phyloP scores from a whole-genome alignment of 805 yeast species.

The Priceomyces carsonii region DNA sequence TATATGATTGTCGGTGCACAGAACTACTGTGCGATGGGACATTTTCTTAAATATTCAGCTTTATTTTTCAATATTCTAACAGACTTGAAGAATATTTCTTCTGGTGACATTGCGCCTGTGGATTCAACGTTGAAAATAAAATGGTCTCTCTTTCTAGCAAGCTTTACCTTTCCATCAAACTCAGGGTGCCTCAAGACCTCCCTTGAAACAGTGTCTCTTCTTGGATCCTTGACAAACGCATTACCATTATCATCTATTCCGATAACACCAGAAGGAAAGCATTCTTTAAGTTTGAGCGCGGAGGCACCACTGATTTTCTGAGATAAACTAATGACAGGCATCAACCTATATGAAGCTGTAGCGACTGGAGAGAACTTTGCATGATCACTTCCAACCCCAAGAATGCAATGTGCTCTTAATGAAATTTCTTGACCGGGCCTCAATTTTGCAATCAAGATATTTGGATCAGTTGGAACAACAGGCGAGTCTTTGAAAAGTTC shows the following conservation, averaged over 20 bases:
- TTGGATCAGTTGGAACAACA: constrained; percentile 80
- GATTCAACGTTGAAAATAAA: constrained; percentile 94
- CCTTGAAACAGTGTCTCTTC: constrained; percentile 95
- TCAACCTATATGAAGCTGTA: constrained; percentile 90
- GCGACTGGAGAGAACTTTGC: constrained; percentile 97
- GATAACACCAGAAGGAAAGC: constrained; percentile 93
- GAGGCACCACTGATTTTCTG: constrained; percentile 73
- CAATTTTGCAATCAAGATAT: constrained; percentile 85
- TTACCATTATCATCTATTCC: constrained; percentile 64
- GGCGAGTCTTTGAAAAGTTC: constrained; percentile 68
- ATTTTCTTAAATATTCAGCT: constrained; percentile 73
- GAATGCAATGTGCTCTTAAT: constrained; percentile 82
- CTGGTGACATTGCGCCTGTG: constrained; percentile 96
- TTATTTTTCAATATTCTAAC: constrained; percentile 83
- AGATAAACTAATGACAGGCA: constrained; percentile 81
- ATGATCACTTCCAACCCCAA: constrained; percentile 93
- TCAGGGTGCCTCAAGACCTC: constrained; percentile 94
- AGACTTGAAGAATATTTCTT: constrained; percentile 90
- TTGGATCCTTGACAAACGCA: constrained; percentile 84
- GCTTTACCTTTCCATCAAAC: constrained; percentile 82
- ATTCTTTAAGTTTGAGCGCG: constrained; percentile 78
- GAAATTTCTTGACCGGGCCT: constrained; percentile 97
- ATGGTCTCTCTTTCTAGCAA: constrained; percentile 90
- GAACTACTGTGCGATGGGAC: constrained; percentile 67
- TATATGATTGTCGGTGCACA: too few relatives aligned